phyloP scores from a whole-genome alignment of 2,329 filamentous ascomycete species.

The Penicillium sp. region DNA sequence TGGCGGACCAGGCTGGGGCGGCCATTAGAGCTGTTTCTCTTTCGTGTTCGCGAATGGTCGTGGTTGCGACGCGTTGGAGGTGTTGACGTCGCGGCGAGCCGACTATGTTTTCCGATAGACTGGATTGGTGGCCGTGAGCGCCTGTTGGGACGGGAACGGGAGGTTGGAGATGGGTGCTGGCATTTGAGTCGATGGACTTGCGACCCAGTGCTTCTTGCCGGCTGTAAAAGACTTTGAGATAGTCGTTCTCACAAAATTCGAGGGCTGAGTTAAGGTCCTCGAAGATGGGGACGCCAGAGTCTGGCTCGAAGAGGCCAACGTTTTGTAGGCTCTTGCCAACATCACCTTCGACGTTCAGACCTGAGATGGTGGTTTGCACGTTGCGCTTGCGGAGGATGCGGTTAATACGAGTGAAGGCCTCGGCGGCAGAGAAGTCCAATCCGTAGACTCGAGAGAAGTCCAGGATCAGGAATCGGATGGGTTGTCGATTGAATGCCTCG shows the following conservation, averaged over 20 bases:
- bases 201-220: conserved; percentile 56
- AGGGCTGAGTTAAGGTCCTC: conserved; percentile 89
- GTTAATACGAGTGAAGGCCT: conserved; percentile 91
- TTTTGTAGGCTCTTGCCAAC: conserved; percentile 77
- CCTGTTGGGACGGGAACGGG: conserved; percentile 24
- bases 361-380: conserved; percentile 78
- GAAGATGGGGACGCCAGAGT: conserved; percentile 73
- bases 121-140: conserved; percentile 5
- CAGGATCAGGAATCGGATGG: conserved; percentile 85
- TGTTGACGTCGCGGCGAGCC: conserved; percentile 79
- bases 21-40: conserved; percentile 54
- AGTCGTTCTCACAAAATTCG: conserved; percentile 91
- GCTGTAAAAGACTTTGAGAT: conserved; percentile 76
- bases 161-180: conserved; percentile 19
- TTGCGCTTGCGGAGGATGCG: conserved; percentile 73
- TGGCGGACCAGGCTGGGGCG: conserved; percentile 72
- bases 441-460: conserved; percentile 88
- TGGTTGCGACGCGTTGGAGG: conserved; percentile 73
- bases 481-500: conserved; percentile 70
- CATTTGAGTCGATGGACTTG: conserved; percentile 10
- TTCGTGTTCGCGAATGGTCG: conserved; percentile 62
- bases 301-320: conserved; percentile 75
- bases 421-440: conserved; percentile 92
- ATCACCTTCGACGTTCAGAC: conserved; percentile 71
- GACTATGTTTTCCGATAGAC: conserved; percentile 52